Evolutionary conservation across 495 filamentous ascomycete species (phyloP).

Genomic region (Echria macrotheca): DNA sequence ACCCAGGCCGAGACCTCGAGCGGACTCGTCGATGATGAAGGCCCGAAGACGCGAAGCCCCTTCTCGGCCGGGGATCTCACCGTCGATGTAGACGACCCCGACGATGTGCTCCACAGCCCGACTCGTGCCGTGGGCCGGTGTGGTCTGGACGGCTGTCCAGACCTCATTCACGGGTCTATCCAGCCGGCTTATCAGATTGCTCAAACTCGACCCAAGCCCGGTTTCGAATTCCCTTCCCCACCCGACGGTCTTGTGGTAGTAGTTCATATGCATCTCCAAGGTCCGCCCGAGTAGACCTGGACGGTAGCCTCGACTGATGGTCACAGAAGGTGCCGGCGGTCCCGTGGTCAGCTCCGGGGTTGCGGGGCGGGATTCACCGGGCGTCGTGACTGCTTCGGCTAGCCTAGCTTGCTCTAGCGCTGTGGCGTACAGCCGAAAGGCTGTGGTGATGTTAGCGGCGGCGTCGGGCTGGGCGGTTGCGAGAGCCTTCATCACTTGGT

Average conservation of each 20-base stretch:
- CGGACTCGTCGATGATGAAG: constrained; percentile 28
- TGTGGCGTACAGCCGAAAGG: constrained; percentile 19
- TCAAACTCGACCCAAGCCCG: constrained; percentile 9
- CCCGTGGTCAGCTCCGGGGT: background rate
- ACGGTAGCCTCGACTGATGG: constrained; percentile 26
- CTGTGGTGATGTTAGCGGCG: constrained; percentile 11
- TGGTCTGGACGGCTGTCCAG: constrained; percentile 22
- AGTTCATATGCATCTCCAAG: constrained; percentile 29
- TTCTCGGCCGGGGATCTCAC: constrained; percentile 12
- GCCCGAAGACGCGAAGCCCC: constrained; percentile 20
- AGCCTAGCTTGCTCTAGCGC: constrained; percentile 14
- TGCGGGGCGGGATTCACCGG: background rate
- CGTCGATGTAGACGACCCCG: constrained; percentile 29
- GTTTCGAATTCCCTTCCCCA: constrained; percentile 27
- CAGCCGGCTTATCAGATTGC: constrained; percentile 17
- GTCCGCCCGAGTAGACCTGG: constrained; percentile 27
- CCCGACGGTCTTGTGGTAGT: constrained; percentile 14
- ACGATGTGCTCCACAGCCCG: constrained; percentile 15
- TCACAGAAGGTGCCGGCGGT: constrained; percentile 1
- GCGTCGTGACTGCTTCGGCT: background rate
- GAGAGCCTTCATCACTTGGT: constrained; percentile 18
- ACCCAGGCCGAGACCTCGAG: constrained; percentile 23
- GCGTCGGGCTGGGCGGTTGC: constrained; percentile 6
- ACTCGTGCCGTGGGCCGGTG: background rate
- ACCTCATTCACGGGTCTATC: constrained; percentile 20